These are phyloP conservation scores for Polygonum maritimum DNA, from an alignment of 148 eudicot genomes.

Conservation along the genomic window DNA sequence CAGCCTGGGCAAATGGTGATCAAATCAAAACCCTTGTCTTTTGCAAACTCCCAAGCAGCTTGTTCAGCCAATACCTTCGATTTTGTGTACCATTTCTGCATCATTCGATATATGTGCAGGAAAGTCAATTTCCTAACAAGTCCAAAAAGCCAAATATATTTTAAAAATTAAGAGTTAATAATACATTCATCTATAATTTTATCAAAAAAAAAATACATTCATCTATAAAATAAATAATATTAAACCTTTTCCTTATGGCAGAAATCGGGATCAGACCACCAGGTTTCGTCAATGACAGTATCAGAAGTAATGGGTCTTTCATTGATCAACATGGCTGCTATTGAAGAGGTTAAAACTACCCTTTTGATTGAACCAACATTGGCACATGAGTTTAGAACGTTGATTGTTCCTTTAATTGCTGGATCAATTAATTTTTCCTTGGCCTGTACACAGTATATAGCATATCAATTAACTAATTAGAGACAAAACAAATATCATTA, in stretches of 20 bases:
- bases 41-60: slow-evolving; percentile 42
- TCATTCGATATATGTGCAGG: not conserved
- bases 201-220: not conserved
- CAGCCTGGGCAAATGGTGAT: slow-evolving; percentile 28
- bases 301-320: slow-evolving; percentile 27
- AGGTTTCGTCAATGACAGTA: slow-evolving; percentile 41
- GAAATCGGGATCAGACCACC: slow-evolving; percentile 33
- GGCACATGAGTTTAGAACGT: slow-evolving; percentile 42
- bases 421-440: slow-evolving; percentile 36
- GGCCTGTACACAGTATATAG: slow-evolving; percentile 13
- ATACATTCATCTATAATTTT: not conserved
- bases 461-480: not conserved
- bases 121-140: not conserved
- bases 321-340: slow-evolving; percentile 35
- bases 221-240: not conserved
- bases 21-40: slow-evolving; percentile 33
- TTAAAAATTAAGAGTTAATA: not conserved
- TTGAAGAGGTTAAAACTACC: slow-evolving; percentile 50
- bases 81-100: not conserved
- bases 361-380: slow-evolving; percentile 33
- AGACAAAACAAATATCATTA: not conserved
- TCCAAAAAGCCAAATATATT: no score
- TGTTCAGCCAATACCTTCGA: slow-evolving; percentile 33
- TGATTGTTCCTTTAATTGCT: slow-evolving; percentile 53
- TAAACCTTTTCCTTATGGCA: slow-evolving; percentile 36